Percentiles rank a stretch among this genome's conserved stretches.
Conservation (phyloP, 2,329 filamentous ascomycete genomes). For the Cladosporium sp. region DNA sequence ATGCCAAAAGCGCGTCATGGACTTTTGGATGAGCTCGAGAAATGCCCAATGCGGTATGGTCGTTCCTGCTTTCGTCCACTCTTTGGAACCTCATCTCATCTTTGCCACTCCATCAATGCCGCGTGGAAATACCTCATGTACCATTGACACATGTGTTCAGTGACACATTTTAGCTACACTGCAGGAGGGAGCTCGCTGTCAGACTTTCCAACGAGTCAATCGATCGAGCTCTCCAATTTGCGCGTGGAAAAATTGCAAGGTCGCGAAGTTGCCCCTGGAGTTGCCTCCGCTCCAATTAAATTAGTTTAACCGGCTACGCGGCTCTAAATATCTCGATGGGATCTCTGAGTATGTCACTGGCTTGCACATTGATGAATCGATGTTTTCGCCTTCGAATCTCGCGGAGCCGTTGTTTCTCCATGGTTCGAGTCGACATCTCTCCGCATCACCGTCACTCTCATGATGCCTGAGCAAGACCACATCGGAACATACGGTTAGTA, state of each 20-base stretch:
- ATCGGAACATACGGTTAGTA: not conserved
- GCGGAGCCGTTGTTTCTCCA: not conserved
- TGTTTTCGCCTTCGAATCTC: not conserved
- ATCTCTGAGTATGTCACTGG: not conserved
- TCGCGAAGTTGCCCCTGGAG: not conserved
- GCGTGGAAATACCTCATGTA: not conserved
- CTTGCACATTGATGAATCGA: not conserved
- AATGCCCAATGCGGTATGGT: not conserved
- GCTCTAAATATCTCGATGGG: not conserved
- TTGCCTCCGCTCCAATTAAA: not conserved
- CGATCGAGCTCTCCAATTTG: no score
- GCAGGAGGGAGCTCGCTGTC: not conserved
- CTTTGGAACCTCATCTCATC: not conserved
- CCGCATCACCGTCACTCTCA: not conserved
- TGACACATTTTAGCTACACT: not conserved
- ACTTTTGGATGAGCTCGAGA: not conserved
- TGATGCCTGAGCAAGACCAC: not conserved
- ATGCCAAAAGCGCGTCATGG: conserved; percentile 7
- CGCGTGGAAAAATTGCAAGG: no score
- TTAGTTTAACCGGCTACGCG: not conserved
- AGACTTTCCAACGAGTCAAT: not conserved
- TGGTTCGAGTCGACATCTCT: not conserved
- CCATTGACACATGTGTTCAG: not conserved
- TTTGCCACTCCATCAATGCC: not conserved
- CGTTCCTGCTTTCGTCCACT: not conserved